A percentile compares a stretch with the other conserved stretches of the same genome.
Conservation (phyloP, 2,329 filamentous ascomycete species). For the Tolypocladium amazonense region DNA sequence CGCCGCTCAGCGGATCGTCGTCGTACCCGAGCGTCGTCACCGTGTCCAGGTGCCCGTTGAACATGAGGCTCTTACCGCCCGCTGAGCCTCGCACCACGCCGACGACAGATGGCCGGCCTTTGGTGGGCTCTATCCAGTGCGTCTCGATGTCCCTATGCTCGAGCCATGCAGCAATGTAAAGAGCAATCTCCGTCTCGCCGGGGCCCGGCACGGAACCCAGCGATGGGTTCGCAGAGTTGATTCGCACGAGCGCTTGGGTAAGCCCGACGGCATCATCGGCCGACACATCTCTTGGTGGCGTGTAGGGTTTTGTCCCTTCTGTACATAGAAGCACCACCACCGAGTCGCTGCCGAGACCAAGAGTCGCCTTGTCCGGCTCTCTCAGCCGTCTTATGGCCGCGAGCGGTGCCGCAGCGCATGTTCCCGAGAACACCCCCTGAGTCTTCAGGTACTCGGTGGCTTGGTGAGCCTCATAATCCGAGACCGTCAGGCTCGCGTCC, state of each 20-base stretch:
- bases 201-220: constrained; percentile 28
- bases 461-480: constrained; percentile 50
- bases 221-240: constrained; percentile 37
- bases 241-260: constrained; percentile 33
- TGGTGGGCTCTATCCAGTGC: constrained; percentile 34
- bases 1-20: constrained; percentile 31
- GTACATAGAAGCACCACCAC: constrained; percentile 58
- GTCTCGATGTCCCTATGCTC: constrained; percentile 38
- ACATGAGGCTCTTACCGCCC: constrained; percentile 35
- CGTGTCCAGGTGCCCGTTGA: constrained; percentile 44
- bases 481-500: constrained; percentile 49
- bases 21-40: constrained; percentile 37
- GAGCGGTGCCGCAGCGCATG: constrained; percentile 51
- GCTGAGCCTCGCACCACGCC: constrained; percentile 35
- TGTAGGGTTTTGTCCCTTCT: constrained; percentile 42
- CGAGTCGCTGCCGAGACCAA: constrained; percentile 33
- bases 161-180: constrained; percentile 38
- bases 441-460: constrained; percentile 43
- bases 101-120: constrained; percentile 38
- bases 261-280: constrained; percentile 29
- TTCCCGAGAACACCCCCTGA: constrained; percentile 40
- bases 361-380: constrained; percentile 17
- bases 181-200: constrained; percentile 34
- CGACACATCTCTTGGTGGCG: constrained; percentile 27
- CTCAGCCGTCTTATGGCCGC: constrained; percentile 43